phyloP scores from a whole-genome alignment of 2,329 filamentous ascomycete species.

The Aspergillus sp. region DNA sequence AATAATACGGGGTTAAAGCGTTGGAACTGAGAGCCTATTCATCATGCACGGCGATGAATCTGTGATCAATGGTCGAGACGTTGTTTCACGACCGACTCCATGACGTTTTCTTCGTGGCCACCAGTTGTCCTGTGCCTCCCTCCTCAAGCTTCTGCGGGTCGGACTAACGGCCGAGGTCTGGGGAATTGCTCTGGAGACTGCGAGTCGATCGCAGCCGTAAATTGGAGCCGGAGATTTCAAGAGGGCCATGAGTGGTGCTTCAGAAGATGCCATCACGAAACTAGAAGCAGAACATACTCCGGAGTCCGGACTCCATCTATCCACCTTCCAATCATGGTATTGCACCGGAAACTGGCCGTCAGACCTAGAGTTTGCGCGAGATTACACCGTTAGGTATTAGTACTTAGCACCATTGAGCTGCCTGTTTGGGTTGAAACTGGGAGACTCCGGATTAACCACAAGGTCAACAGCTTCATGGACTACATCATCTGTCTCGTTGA shows the following conservation, averaged over 20 bases:
- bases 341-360: not conserved
- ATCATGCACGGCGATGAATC: not conserved
- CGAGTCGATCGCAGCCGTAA: slow-evolving; percentile 1
- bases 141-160: not conserved
- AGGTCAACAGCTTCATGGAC: slow-evolving; percentile 1
- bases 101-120: not conserved
- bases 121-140: not conserved
- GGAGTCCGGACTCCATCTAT: not conserved
- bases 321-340: slow-evolving; percentile 9
- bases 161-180: slow-evolving; percentile 6
- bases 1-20: not conserved
- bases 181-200: slow-evolving; percentile 1
- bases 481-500: slow-evolving; percentile 12
- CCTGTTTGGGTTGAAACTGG: slow-evolving; percentile 11
- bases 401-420: slow-evolving; percentile 9
- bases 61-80: not conserved
- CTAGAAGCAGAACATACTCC: not conserved
- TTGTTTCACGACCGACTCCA: not conserved
- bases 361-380: not conserved
- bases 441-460: slow-evolving; percentile 1
- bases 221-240: not conserved
- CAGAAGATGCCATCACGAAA: not conserved
- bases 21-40: not conserved
- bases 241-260: slow-evolving; percentile 1
- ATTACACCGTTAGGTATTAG: not conserved